phyloP scores from a whole-genome alignment of 208 protist genomes.

The Acanthamoeba healyi region DNA sequence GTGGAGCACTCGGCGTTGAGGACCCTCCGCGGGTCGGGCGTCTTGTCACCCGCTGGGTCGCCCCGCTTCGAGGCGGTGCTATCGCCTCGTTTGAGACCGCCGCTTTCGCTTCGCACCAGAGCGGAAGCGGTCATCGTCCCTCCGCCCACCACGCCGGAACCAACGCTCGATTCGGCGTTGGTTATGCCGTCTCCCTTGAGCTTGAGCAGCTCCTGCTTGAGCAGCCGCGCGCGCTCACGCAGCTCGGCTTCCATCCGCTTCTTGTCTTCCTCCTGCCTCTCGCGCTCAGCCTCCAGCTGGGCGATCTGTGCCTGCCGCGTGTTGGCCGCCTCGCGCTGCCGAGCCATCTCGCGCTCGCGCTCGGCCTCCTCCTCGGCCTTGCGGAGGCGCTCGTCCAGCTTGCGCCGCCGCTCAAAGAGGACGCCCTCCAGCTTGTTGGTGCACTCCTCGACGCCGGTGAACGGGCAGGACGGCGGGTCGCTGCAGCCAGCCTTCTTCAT shows the following conservation, averaged over 20 bases:
- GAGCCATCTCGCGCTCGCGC: background rate
- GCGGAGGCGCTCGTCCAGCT: background rate
- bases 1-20: slow-evolving; percentile 45
- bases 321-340: background rate
- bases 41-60: background rate
- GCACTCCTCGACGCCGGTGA: background rate
- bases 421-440: slow-evolving; percentile 27
- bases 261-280: slow-evolving; percentile 4
- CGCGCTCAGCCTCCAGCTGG: background rate
- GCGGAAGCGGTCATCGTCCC: background rate
- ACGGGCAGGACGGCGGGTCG: background rate
- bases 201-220: slow-evolving; percentile 58
- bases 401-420: background rate
- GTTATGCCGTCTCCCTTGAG: background rate
- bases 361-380: background rate
- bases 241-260: slow-evolving; percentile 2
- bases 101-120: background rate
- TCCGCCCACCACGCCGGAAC: background rate
- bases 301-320: background rate
- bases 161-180: too few species aligned
- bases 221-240: background rate
- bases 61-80: background rate
- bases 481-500: slow-evolving; percentile 45
- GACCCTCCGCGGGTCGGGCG: background rate
- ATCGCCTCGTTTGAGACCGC: background rate